These are phyloP conservation scores for Aschersonia sp. DNA, from an alignment of 2,329 filamentous ascomycete species.

Conservation along the genomic window DNA sequence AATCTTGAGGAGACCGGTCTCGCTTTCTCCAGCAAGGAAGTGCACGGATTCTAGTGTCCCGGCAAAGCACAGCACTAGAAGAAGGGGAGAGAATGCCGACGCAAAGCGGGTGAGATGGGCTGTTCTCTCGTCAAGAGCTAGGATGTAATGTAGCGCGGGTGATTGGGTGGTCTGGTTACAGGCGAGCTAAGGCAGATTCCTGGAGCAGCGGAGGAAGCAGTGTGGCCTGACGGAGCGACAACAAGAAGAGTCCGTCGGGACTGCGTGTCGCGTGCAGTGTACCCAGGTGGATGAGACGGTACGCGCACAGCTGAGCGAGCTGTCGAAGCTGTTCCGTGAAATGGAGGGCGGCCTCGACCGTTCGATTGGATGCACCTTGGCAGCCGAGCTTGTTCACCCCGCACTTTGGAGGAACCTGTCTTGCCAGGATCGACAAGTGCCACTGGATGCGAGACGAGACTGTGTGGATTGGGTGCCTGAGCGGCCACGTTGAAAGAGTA, in stretches of 20 bases:
- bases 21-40: too few relatives aligned
- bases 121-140: not conserved
- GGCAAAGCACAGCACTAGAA: too few relatives aligned
- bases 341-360: conserved; percentile 15
- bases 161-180: not conserved
- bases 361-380: conserved; percentile 14
- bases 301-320: not conserved
- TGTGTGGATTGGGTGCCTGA: too few relatives aligned
- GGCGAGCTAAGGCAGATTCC: too few relatives aligned
- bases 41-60: too few relatives aligned
- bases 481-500: too few relatives aligned
- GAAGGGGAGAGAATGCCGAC: not conserved
- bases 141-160: not conserved
- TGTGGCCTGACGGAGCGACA: not conserved
- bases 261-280: not conserved
- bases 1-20: too few relatives aligned
- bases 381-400: conserved; percentile 9
- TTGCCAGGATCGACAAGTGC: too few relatives aligned
- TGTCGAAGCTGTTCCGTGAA: conserved; percentile 3
- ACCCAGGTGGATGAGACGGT: not conserved
- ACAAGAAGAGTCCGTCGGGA: not conserved
- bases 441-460: too few relatives aligned
- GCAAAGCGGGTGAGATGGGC: not conserved
- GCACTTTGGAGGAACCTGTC: conserved; percentile 6
- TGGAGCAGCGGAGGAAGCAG: not conserved